Percentiles rank a stretch among this genome's conserved stretches.
These are phyloP conservation scores for Aspergillus nanangensis DNA, from an alignment of 495 filamentous ascomycete genomes.

Conservation along the genomic window DNA sequence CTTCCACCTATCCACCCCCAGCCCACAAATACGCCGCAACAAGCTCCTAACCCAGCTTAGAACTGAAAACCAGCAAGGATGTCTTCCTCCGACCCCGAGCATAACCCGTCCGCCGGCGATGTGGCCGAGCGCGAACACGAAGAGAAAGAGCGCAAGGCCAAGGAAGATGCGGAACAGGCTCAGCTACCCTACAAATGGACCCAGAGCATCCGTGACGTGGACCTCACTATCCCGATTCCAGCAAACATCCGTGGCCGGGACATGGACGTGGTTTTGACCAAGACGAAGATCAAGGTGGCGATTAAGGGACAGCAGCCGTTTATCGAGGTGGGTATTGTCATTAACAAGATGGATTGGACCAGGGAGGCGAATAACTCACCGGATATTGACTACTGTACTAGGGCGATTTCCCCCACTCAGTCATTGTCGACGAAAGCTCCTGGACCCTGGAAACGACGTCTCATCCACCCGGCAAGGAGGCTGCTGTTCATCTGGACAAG, in stretches of 20 bases:
- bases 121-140: slow-evolving; percentile 43
- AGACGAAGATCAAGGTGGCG: slow-evolving; percentile 70
- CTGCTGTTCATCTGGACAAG: slow-evolving; percentile 93
- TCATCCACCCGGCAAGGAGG: slow-evolving; percentile 59
- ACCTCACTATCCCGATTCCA: slow-evolving; percentile 72
- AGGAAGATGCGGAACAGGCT: slow-evolving; percentile 84
- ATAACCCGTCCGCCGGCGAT: slow-evolving; percentile 47
- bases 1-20: not conserved
- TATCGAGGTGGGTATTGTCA: slow-evolving; percentile 77
- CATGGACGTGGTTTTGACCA: slow-evolving; percentile 76
- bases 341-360: no score
- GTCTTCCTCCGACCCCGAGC: slow-evolving; percentile 21
- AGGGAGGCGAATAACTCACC: no score
- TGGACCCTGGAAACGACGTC: slow-evolving; percentile 82
- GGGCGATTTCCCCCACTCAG: slow-evolving; percentile 80
- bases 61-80: no score
- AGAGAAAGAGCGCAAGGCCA: slow-evolving; percentile 67
- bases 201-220: slow-evolving; percentile 89
- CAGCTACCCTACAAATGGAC: slow-evolving; percentile 95
- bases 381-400: slow-evolving; percentile 30
- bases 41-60: no score
- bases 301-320: slow-evolving; percentile 86
- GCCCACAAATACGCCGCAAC: not conserved
- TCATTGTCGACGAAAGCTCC: slow-evolving; percentile 80
- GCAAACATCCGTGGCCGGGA: slow-evolving; percentile 81